Evolutionary conservation across 2,329 filamentous ascomycete species (phyloP).

Genomic region (Exophiala calicioides): DNA sequence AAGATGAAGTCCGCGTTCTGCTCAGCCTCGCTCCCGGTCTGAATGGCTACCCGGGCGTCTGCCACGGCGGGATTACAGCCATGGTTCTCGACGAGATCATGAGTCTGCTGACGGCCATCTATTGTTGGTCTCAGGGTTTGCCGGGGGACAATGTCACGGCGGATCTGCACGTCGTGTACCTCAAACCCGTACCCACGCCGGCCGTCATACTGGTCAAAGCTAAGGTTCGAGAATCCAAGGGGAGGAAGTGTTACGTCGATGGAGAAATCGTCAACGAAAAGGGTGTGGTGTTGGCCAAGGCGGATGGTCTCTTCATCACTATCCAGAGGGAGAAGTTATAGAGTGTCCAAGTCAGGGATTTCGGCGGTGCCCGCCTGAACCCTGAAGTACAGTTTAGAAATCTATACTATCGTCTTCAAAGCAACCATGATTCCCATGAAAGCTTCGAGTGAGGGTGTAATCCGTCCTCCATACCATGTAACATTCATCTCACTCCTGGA

Average conservation of each 20-base stretch:
- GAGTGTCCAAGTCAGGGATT: no score
- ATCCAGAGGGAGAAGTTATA: constrained; percentile 6
- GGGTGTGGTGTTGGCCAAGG: constrained; percentile 9
- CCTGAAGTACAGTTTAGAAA: no score
- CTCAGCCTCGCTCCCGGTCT: constrained; percentile 14
- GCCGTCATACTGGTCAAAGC: constrained; percentile 12
- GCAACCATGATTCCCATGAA: no score
- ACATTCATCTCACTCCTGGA: no score
- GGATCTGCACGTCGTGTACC: constrained; percentile 11
- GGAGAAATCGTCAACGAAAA: constrained; percentile 12
- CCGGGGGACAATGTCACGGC: constrained; percentile 15
- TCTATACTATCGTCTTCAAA: no score
- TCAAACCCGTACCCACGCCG: constrained; percentile 17
- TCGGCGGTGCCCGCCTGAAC: no score
- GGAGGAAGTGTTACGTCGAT: constrained; percentile 19
- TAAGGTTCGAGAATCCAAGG: constrained; percentile 11
- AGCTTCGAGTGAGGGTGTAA: no score
- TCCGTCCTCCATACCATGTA: no score
- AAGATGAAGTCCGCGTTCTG: constrained; percentile 13
- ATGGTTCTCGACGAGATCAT: constrained; percentile 21
- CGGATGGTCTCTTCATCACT: constrained; percentile 17
- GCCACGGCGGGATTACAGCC: constrained; percentile 21
- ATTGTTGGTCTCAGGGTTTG: constrained; percentile 4
- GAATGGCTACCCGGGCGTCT: constrained; percentile 17
- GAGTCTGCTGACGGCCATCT: constrained; percentile 16